Percentiles rank a stretch among this genome's conserved stretches.
These are phyloP conservation scores for Aspergillus tubingensis DNA, from an alignment of 2,329 filamentous ascomycete genomes.

Conservation along the genomic window DNA sequence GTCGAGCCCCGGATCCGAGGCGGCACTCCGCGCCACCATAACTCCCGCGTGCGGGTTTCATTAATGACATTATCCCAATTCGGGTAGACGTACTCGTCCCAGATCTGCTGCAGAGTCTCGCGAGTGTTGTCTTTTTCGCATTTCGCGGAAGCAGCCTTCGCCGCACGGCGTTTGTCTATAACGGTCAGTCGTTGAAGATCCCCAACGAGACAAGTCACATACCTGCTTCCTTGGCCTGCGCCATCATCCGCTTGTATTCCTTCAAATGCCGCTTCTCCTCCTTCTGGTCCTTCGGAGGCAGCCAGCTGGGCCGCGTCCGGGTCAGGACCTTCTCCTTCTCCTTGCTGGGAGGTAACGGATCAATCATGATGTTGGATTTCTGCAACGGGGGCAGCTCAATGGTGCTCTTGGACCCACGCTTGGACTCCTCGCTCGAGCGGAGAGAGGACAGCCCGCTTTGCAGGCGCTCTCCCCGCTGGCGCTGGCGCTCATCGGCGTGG, in stretches of 20 bases:
- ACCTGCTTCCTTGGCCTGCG: slow-evolving; percentile 60
- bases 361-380: slow-evolving; percentile 65
- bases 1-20: slow-evolving; percentile 58
- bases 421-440: slow-evolving; percentile 42
- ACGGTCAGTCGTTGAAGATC: slow-evolving; percentile 13
- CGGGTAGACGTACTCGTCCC: slow-evolving; percentile 63
- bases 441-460: slow-evolving; percentile 46
- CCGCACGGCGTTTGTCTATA: slow-evolving; percentile 52
- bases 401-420: slow-evolving; percentile 37
- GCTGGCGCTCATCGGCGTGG: slow-evolving; percentile 54
- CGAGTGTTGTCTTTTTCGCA: slow-evolving; percentile 55
- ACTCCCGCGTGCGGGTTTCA: slow-evolving; percentile 58
- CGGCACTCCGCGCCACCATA: slow-evolving; percentile 66
- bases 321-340: slow-evolving; percentile 66
- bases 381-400: slow-evolving; percentile 61
- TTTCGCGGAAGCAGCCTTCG: slow-evolving; percentile 49
- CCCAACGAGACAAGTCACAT: slow-evolving; percentile 24
- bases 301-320: slow-evolving; percentile 68
- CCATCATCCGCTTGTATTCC: slow-evolving; percentile 68
- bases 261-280: slow-evolving; percentile 88
- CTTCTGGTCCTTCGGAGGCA: slow-evolving; percentile 72
- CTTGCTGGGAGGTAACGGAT: slow-evolving; percentile 66
- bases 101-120: slow-evolving; percentile 59
- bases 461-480: slow-evolving; percentile 48
- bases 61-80: slow-evolving; percentile 59